phyloP scores from a whole-genome alignment of 73 alveolate species.

The Effrenium voratum region DNA sequence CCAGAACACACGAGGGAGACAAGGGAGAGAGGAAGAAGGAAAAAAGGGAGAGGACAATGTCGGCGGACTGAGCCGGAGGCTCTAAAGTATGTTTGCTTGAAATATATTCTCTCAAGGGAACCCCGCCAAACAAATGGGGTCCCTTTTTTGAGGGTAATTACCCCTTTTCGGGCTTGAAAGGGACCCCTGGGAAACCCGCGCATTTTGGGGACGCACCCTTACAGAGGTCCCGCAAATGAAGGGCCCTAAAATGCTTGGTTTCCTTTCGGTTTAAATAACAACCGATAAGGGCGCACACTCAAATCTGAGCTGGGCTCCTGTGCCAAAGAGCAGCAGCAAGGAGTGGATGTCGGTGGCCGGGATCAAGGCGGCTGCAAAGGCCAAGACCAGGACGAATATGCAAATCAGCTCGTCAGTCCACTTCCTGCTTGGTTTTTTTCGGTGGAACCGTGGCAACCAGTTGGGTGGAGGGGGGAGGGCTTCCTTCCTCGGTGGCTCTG shows the following conservation, averaged over 20 bases:
- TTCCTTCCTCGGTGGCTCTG: too few relatives aligned
- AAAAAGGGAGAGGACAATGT: too few relatives aligned
- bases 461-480: too few relatives aligned
- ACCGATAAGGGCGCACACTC: neutral
- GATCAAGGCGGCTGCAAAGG: neutral
- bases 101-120: too few relatives aligned
- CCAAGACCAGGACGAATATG: neutral
- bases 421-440: neutral
- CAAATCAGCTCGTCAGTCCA: conserved; percentile 87
- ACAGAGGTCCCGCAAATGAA: neutral
- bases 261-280: neutral
- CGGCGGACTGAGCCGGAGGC: too few relatives aligned
- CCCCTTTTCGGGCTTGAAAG: neutral
- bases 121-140: neutral
- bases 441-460: too few relatives aligned
- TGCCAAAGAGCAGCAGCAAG: conserved; percentile 58
- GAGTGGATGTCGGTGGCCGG: conserved; percentile 85
- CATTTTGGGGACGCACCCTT: neutral
- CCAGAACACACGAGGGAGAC: too few relatives aligned
- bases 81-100: too few relatives aligned
- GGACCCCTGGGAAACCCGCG: neutral
- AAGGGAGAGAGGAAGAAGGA: too few relatives aligned
- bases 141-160: too few relatives aligned
- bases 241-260: neutral
- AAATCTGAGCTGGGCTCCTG: neutral